Evolutionary conservation across 1,284 basidiomycete genomes (phyloP), one percentile per base, ranked within the genome.

Genomic region (Tilletia indica): DNA sequence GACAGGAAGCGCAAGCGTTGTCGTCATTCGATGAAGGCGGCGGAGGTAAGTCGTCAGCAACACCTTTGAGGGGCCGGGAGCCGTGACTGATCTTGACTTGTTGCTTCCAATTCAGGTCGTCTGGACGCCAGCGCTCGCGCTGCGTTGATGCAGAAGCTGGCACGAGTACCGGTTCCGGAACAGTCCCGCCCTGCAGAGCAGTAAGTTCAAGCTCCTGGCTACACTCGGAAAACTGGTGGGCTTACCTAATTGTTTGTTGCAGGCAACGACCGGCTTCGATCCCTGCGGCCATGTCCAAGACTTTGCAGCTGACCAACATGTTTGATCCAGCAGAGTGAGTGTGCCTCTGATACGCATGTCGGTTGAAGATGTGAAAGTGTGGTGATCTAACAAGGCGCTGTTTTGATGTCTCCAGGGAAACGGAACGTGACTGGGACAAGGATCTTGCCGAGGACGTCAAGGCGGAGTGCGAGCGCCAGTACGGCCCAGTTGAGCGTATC

Each of bases 381-480:
- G 9, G 4, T 8, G 9, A 21, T 16, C 69, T 66, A 49, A 56
- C 69, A 16, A 19, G 3, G 6, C 6, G n/a, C 31, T 3, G 4
- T 45, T 31, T 67, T 31, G 9, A 11, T 36, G n/a, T 11, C 42
- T 25, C 2, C 70, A 75, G 75, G 85, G 97, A 99, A 88, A 95
- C 93, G 25, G 96, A 96, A 77, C 89, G 89, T 42, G 93, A 97
- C 80, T 99, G 96, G 97, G 94, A 98, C 84, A 91, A 90, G 74
- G 97, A 98, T 70, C 90, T 99, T 47, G 93, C 91, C 68, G 94
- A 97, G 42, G 96, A 99, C 82, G 93, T 99, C 83, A 95, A 94
- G 86, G 89, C 89, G 72, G 97, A 99, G 87, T 93, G 93, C 77
- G 91, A 95, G 85, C 86, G 87, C 74, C 95, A 97, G 86, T 99